Base-by-base conservation (phyloP, 1,284 basidiomycete species). In the Rhodotorula sp. region DNA sequence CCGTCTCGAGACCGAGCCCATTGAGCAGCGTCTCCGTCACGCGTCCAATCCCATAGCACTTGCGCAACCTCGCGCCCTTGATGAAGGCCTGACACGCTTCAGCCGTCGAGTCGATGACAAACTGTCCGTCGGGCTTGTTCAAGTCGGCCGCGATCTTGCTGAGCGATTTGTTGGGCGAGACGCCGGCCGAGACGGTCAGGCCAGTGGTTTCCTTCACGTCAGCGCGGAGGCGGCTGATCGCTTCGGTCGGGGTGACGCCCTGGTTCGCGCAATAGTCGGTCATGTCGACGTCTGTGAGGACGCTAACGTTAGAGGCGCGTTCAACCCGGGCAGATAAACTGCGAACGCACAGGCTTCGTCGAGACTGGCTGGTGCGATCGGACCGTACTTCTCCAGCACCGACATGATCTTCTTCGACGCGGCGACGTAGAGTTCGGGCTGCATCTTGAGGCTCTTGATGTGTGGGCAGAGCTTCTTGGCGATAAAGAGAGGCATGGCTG, bases 51-150 rank as follows among this genome's bases (percentile, higher is more conserved):
- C 68, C 68, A 48, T 53, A 70, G 61, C 68, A 70, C 8, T 53
- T 53, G 31, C 68, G 61, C 20, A 70, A 47, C 37, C 64, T 57
- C 26, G 51, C 31, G 5, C 18, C 53, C 53, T 53, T 48, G 61
- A 70, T 70, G 80, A 96, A 97, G 0, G 81, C 81, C 53, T 84
- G 84, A 74, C 95, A 88, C 1, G 84, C 83, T 30, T 86, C 79
- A 2, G 84, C 20, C 79, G 56, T 89, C 84, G 77, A 70, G 47
- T 68, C 69, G 52, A 78, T 61, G 75, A 86, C 85, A 76, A 87
- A 96, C 79, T 94, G 91, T 2, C 93, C 94, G 77, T 96, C 91
- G 0, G 94, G 94, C 81, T 97, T 97, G 80, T 96, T 96, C 34
- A 75, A 44, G 60, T 78, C 77, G 30, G 77, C 76, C 8, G 87